Conservation (phyloP, 2,329 filamentous ascomycete species). For the Mycosphaerella sp. region DNA sequence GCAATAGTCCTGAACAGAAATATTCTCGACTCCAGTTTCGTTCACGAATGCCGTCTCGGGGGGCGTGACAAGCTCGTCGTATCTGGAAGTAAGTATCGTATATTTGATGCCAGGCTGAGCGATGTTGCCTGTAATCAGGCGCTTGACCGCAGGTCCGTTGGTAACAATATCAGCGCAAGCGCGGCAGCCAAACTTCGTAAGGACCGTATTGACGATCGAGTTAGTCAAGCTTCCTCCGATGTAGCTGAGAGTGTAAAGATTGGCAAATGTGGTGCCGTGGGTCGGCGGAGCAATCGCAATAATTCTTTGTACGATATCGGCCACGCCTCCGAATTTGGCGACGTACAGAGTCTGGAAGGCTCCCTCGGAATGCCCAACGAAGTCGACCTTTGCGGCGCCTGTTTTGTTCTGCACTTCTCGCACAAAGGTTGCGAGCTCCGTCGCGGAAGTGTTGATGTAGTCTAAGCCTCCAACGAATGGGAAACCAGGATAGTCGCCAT, state of each 20-base stretch:
- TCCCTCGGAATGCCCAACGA: conserved; percentile 25
- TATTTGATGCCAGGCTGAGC: conserved; percentile 20
- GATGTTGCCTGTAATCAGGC: conserved; percentile 19
- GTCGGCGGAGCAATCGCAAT: conserved; percentile 25
- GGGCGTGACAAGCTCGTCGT: conserved; percentile 26
- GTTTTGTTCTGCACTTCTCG: conserved; percentile 17
- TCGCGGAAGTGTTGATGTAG: conserved; percentile 18
- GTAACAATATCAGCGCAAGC: conserved; percentile 22
- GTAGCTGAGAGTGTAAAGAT: conserved; percentile 20
- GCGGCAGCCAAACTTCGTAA: conserved; percentile 19
- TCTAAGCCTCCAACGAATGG: conserved; percentile 23
- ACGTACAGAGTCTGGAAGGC: conserved; percentile 25
- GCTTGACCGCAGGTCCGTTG: conserved; percentile 14
- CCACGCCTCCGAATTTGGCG: conserved; percentile 20
- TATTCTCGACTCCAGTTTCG: conserved; percentile 22
- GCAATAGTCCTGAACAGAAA: conserved; percentile 25
- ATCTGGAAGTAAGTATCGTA: conserved; percentile 20
- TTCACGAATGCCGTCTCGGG: conserved; percentile 20
- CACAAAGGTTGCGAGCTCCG: conserved; percentile 21
- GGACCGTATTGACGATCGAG: conserved; percentile 8
- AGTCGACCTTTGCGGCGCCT: conserved; percentile 19
- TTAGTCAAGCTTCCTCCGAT: conserved; percentile 20
- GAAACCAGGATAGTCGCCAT: conserved; percentile 20
- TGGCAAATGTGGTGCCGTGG: conserved; percentile 22
- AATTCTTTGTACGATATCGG: conserved; percentile 18